Evolutionary conservation across 345 rosid genomes (phyloP), one percentile per base, ranked within the genome.

Genomic region (Anastatica hierochuntica): DNA sequence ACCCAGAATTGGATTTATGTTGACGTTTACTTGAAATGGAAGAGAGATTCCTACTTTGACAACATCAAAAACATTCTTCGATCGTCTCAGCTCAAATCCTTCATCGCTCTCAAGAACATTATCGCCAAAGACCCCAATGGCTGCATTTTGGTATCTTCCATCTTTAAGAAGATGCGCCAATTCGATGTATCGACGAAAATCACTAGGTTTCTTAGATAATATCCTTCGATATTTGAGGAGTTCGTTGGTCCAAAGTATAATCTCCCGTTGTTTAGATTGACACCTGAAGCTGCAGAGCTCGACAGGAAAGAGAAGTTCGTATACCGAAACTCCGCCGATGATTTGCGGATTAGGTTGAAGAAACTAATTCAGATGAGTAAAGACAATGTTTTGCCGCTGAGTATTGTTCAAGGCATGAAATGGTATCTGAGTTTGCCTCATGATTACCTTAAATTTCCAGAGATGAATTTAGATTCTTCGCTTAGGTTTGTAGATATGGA

Each of bases 1-100:
- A 61, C 57, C 50, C 94, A 73, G 55, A 69, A 13, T 27, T 66
- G 63, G 27, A 53, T 40, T 44, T 83, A 89, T 34, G 95, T 89
- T 4, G 67, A 79, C 52, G 94, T 83, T 5, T 81, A 83, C 76
- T 83, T 90, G 97, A 86, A 83, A 73, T 90, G 90, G 95, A 90
- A 84, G 55, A 84, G 74, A 68, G 96, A 90, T 57, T 58, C 67
- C 0, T 86, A 58, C 70, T 84, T 55, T 8, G 95, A 87, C 41
- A 73, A 83, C 16, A 72, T 90, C 27, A 81, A 82, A 57, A 83
- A 77, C 63, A 75, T 86, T 30, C 82, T 84, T 72, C 70, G 67
- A 31, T 90, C 95, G 1, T 9, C 55, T 1, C 82, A 77, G 63
- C 92, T 90, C 43, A 84, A 76, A 68, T 76, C 78, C 67, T 62